Base-by-base conservation (phyloP, 129 eudicot species). In the Flaveria brownii region DNA sequence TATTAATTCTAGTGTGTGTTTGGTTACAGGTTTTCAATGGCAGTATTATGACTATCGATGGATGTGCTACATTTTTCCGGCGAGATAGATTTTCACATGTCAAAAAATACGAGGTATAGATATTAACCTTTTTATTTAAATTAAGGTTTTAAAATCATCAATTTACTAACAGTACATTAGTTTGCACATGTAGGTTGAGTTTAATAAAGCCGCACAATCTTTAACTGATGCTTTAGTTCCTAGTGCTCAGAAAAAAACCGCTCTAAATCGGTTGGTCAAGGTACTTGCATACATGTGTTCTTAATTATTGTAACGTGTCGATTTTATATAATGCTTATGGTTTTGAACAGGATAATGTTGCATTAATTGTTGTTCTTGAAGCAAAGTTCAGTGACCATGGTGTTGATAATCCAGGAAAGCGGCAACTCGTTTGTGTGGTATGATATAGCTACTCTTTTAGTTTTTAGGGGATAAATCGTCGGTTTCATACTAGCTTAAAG, bases 381-480 rank as follows among this genome's bases (percentile, higher is more conserved):
- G 97, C 99, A 68, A 94, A 91, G 82, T 94, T 91, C 81, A 78
- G 86, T 68, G 82, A 91, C 82, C 97, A 87, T 56, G 93, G 96
- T n/a, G 77, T 84, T 64, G 99, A 94, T 71, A 89, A 81, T 79
- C 99, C 84, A 4, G 99, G 97, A 82, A 94, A 91, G 79, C 88
- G 96, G 50, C 99, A 94, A 86, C 99, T 94, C 73, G 92, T 94
- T 80, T 94, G 99, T 86, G 99, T 94, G 91, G 99, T 94, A 86
- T 82, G 93, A 12, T 54, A 59, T 63, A 77, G 46, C 30, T 9
- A 20, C 30, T 67, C 61, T 1, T 66, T 45, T 43, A 70, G 4
- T 15, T 63, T 63, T 14, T 64, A 64, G 23, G 20, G 70, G 47
- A 8, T 12, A 33, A 64, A 64, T 25, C 26, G 26, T 61, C 9